Evolutionary conservation across 352 stramenopile genomes (phyloP).

Genomic region (Lagenidium giganteum): DNA sequence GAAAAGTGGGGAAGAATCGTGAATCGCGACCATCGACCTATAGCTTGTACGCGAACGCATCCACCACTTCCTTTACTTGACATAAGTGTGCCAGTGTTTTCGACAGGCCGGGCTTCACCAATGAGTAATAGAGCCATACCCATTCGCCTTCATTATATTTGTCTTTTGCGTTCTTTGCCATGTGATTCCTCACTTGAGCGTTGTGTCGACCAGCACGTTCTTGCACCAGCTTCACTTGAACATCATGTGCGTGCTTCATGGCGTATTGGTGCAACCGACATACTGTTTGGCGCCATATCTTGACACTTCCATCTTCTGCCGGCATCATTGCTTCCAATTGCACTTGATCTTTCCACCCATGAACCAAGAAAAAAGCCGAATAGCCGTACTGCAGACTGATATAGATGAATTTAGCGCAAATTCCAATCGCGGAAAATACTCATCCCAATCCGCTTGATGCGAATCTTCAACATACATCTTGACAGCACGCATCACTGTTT

Average conservation of each 20-base stretch:
- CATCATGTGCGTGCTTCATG: not conserved
- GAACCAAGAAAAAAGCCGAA: slow-evolving; percentile 13
- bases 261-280: slow-evolving; percentile 4
- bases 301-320: not conserved
- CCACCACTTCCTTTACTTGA: slow-evolving; percentile 5
- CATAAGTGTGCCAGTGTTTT: slow-evolving; percentile 20
- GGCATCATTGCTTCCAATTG: slow-evolving; percentile 3
- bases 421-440: slow-evolving; percentile 5
- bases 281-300: not conserved
- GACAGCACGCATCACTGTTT: slow-evolving; percentile 6
- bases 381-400: not conserved
- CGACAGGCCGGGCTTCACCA: too few species aligned
- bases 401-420: slow-evolving; percentile 15
- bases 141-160: slow-evolving; percentile 2
- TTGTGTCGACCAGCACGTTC: too few species aligned
- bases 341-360: slow-evolving; percentile 11
- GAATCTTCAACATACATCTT: slow-evolving; percentile 1
- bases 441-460: slow-evolving; percentile 13
- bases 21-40: too few species aligned
- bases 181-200: not conserved
- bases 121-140: slow-evolving; percentile 21
- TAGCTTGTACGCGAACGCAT: too few species aligned
- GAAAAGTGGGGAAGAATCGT: slow-evolving; percentile 8
- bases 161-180: too few species aligned
- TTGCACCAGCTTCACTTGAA: too few species aligned